These are phyloP conservation scores for Leucocoprinus sp. DNA, from an alignment of 768 basidiomycete genomes.

Conservation along the genomic window DNA sequence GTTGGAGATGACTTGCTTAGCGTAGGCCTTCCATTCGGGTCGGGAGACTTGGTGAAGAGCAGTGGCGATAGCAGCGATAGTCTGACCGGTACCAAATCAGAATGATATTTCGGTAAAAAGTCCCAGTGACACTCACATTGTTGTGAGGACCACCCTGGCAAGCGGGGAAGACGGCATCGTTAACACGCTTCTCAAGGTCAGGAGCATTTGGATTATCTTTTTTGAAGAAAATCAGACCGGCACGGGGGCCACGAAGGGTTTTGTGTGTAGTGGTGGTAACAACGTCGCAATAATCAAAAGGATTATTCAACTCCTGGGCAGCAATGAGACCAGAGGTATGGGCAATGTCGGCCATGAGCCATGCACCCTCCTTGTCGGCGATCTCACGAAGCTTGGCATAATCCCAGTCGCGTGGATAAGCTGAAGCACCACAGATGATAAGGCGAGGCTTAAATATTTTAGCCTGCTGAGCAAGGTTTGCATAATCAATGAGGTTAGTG, in stretches of 20 bases:
- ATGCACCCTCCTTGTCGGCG: constrained; percentile 83
- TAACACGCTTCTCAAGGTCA: constrained; percentile 95
- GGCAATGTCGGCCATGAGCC: constrained; percentile 94
- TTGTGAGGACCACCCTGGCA: constrained; percentile 99
- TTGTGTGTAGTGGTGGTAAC: constrained; percentile 99
- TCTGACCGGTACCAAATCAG: constrained; percentile 32
- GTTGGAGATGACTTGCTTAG: constrained; percentile 90
- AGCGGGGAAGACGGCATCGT: constrained; percentile 98
- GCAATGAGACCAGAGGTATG: constrained; percentile 96
- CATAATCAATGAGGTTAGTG: constrained; percentile 88
- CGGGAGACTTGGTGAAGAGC: constrained; percentile 85
- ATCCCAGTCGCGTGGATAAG: constrained; percentile 98
- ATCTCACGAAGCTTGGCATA: constrained; percentile 76
- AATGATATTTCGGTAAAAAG: not conserved
- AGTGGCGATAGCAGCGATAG: constrained; percentile 92
- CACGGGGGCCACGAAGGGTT: constrained; percentile 96
- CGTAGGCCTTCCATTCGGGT: constrained; percentile 86
- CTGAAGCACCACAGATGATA: constrained; percentile 96
- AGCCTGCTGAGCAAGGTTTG: constrained; percentile 70
- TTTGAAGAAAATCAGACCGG: constrained; percentile 97
- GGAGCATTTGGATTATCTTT: constrained; percentile 74
- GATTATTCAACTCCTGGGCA: constrained; percentile 80
- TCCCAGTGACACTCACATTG: constrained; percentile 48
- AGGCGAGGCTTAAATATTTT: constrained; percentile 93
- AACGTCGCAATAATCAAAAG: constrained; percentile 95